Base-by-base conservation (phyloP, 129 eudicot species). In the Flaveria robusta region DNA sequence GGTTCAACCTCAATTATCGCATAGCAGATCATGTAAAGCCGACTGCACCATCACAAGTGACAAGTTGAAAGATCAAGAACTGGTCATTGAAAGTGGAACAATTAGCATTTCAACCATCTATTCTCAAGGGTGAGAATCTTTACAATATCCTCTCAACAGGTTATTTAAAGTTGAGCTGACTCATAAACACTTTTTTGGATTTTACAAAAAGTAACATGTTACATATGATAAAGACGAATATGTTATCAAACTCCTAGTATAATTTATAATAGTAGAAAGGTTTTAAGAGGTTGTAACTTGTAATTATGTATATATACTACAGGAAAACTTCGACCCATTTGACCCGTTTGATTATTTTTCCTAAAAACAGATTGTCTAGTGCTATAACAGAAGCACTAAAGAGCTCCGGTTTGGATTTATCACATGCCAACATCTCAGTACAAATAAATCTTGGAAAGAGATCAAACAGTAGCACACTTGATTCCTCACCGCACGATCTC, bases 401-500 rank as follows among this genome's bases (percentile, higher is more conserved):
- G 68, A 86, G 81, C 60, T 91, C 97, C 43, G 98, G 98, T 72
- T 89, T 94, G 7, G 98, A 94, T 83, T 75, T 94, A 77, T 87
- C 98, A 10, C 89, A 84, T 2, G 96, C 98, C 74, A 91, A 55
- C 69, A 91, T 94, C 83, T 91, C 98, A 0, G 98, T 91, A 66
- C 90, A 94, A 70, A 83, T 94, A 31, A 96, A 94, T 76, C 84
- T 94, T 26, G 93, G 93, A 52, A 94, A 91, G 77, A 77, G 79
- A 79, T 87, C 90, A 54, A 74, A 70, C 43, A 77, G 84, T 22
- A 59, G 58, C 34, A 20, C 77, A 46, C 58, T 67, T 62, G 75
- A 76, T 74, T 46, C 86, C 55, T 83, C 86, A 71, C 69, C 81
- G 15, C 71, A 85, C 3, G 37, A 39, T 65, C 68, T 39, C 37